Percentiles rank a stretch among this genome's conserved stretches.
Evolutionary conservation across 2,329 filamentous ascomycete species (phyloP).

Genomic region (Pyrenophora teres): DNA sequence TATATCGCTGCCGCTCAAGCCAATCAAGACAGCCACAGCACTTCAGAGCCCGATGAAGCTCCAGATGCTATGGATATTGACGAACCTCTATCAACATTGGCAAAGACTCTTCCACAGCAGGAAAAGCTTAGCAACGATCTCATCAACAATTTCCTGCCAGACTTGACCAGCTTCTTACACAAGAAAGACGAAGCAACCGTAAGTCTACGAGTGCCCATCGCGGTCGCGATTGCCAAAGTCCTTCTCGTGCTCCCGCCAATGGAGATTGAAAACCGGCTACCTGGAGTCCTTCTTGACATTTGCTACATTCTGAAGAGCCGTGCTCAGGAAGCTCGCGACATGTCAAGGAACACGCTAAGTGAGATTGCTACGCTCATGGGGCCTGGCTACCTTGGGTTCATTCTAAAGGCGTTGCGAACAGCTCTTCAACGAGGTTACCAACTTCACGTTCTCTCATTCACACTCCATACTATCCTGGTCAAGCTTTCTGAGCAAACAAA

Average conservation of each 20-base stretch:
- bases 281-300: slow-evolving; percentile 85
- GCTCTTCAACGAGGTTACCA: slow-evolving; percentile 88
- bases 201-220: slow-evolving; percentile 87
- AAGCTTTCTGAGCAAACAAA: slow-evolving; percentile 72
- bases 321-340: slow-evolving; percentile 84
- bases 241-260: slow-evolving; percentile 76
- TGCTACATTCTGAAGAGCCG: slow-evolving; percentile 91
- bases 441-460: slow-evolving; percentile 92
- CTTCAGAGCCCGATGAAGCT: slow-evolving; percentile 23
- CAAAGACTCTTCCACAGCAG: slow-evolving; percentile 67
- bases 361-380: slow-evolving; percentile 83
- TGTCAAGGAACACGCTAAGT: slow-evolving; percentile 84
- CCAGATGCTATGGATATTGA: slow-evolving; percentile 34
- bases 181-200: slow-evolving; percentile 95
- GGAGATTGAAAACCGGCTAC: slow-evolving; percentile 74
- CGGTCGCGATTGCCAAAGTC: slow-evolving; percentile 85
- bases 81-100: slow-evolving; percentile 51
- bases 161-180: slow-evolving; percentile 82
- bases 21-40: slow-evolving; percentile 51
- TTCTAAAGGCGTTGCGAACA: slow-evolving; percentile 86
- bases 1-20: slow-evolving; percentile 26
- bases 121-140: slow-evolving; percentile 75
- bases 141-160: slow-evolving; percentile 74
- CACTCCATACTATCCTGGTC: slow-evolving; percentile 88
- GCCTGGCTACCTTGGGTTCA: slow-evolving; percentile 82